These are phyloP conservation scores for Talaromyces sp. DNA, from an alignment of 2,329 filamentous ascomycete genomes.

Conservation along the genomic window DNA sequence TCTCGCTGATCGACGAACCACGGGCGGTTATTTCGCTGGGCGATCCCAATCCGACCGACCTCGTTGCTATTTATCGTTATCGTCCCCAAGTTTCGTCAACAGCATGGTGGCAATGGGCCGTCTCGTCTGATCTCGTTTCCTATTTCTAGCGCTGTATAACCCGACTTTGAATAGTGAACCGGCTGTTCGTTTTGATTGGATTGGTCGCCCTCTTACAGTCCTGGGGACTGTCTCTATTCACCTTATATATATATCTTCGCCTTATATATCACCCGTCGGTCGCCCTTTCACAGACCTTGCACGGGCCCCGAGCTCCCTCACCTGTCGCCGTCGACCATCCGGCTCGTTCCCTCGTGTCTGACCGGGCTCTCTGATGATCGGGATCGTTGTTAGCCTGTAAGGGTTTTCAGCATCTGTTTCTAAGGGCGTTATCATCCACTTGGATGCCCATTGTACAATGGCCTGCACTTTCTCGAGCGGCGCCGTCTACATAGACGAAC, in stretches of 20 bases:
- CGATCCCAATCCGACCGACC: not conserved
- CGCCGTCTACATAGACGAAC: slow-evolving; percentile 43
- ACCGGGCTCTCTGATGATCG: not conserved
- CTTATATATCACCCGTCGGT: not conserved
- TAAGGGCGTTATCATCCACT: not conserved
- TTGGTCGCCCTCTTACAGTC: not conserved
- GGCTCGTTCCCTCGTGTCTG: not conserved
- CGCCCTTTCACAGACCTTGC: not conserved
- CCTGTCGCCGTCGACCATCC: not conserved
- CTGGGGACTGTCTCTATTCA: not conserved
- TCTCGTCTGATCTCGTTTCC: not conserved
- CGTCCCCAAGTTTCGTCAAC: not conserved
- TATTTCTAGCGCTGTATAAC: not conserved
- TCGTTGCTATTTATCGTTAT: not conserved
- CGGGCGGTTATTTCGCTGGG: not conserved
- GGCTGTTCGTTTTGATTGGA: not conserved
- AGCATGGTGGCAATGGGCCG: not conserved
- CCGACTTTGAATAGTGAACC: not conserved
- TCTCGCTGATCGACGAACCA: not conserved
- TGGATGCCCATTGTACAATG: slow-evolving; percentile 19
- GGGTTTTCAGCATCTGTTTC: not conserved
- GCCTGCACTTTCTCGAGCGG: slow-evolving; percentile 22
- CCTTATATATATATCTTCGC: not conserved
- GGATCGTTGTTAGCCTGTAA: not conserved
- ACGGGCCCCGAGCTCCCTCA: not conserved